A percentile compares a stretch with the other conserved stretches of the same genome.
phyloP scores from a whole-genome alignment of 139 green algal genomes.

The Micractinium conductrix region DNA sequence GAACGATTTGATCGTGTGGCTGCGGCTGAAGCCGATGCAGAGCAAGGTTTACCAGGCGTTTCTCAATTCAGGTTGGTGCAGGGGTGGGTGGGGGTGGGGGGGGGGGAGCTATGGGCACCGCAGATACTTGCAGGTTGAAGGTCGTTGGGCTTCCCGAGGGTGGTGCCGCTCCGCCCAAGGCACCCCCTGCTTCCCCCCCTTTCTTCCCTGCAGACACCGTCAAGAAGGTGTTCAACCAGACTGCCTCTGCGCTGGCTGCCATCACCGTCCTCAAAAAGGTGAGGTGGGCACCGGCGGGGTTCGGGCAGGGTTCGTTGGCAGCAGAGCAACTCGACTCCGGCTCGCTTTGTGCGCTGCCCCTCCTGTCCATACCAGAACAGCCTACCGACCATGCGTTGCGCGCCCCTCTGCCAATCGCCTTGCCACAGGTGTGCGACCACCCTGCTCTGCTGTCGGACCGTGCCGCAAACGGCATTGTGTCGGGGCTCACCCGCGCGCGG shows the following conservation, averaged over 20 bases:
- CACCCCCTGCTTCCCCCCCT: not conserved
- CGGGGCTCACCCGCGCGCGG: conserved; percentile 21
- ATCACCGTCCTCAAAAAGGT: conserved; percentile 53
- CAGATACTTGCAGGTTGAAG: no score
- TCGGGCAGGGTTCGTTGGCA: not conserved
- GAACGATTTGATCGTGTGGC: conserved; percentile 96
- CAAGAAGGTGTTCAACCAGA: conserved; percentile 81
- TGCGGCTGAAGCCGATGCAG: conserved; percentile 79
- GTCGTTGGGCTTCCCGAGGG: not conserved
- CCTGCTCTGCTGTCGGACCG: conserved; percentile 82
- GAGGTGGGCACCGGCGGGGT: not conserved
- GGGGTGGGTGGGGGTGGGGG: not conserved
- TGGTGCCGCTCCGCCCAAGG: not conserved
- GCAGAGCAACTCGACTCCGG: not conserved
- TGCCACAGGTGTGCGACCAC: conserved; percentile 93
- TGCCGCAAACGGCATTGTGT: conserved; percentile 52
- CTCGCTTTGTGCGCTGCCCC: not conserved
- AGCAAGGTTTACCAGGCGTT: conserved; percentile 78
- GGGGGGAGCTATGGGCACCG: no score
- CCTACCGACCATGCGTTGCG: not conserved
- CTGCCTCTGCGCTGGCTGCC: conserved; percentile 76
- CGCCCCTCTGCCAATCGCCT: not conserved
- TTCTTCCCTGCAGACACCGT: conserved; percentile 56
- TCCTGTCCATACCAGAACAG: no score
- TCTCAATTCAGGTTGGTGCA: conserved; percentile 56